A percentile compares a stretch with the other conserved stretches of the same genome.
Evolutionary conservation across 768 basidiomycete species (phyloP).

Genomic region (Wakefieldia striispora): DNA sequence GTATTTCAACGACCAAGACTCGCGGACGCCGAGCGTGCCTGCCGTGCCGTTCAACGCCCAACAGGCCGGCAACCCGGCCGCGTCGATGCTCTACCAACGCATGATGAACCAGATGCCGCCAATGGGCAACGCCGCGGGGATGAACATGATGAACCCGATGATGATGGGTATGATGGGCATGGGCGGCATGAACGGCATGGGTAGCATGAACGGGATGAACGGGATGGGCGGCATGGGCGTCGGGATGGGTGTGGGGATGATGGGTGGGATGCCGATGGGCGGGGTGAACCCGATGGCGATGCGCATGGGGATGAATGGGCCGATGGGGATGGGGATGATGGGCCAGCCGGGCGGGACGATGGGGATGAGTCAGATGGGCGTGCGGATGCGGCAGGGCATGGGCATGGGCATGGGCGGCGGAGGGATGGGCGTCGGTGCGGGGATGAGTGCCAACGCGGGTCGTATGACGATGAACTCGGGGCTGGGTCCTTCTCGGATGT

Average conservation of each 20-base stretch:
- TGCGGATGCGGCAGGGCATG: conserved; percentile 38
- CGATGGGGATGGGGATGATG: conserved; percentile 42
- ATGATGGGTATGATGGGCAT: conserved; percentile 51
- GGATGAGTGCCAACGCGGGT: conserved; percentile 33
- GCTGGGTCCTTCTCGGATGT: conserved; percentile 48
- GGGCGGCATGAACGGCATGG: conserved; percentile 38
- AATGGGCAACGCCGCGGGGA: conserved; percentile 44
- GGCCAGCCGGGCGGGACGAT: conserved; percentile 16
- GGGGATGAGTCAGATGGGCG: conserved; percentile 32
- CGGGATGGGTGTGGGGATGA: conserved; percentile 37
- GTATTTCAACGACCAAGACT: conserved; percentile 36
- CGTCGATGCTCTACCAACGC: conserved; percentile 34
- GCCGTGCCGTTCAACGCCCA: conserved; percentile 33
- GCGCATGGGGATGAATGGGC: conserved; percentile 32
- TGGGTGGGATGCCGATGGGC: conserved; percentile 27
- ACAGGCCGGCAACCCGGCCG: conserved; percentile 36
- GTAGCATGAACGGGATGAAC: conserved; percentile 21
- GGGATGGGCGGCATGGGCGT: conserved; percentile 22
- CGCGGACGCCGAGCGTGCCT: conserved; percentile 33
- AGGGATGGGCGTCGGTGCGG: conserved; percentile 34
- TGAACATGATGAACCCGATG: conserved; percentile 52
- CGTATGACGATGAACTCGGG: conserved; percentile 42
- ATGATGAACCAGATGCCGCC: conserved; percentile 41
- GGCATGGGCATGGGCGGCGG: conserved; percentile 40
- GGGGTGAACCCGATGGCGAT: conserved; percentile 35